These are phyloP conservation scores for Aspergillus fijiensis DNA, from an alignment of 2,329 filamentous ascomycete species.

Conservation along the genomic window DNA sequence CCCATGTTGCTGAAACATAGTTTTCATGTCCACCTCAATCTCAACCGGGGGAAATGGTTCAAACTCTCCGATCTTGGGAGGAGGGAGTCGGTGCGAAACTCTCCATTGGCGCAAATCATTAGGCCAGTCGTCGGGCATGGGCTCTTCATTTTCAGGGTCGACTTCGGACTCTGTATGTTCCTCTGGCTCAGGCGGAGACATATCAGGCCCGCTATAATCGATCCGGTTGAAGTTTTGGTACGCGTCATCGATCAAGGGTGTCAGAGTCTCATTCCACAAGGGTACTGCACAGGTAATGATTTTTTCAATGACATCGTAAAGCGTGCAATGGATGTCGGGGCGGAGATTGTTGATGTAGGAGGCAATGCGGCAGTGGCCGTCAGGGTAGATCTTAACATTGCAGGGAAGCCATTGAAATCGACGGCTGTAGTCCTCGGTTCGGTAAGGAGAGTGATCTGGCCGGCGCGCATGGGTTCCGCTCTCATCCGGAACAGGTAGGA, in stretches of 20 bases:
- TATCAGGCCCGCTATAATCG: background rate
- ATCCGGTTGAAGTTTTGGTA: background rate
- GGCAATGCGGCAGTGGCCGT: constrained; percentile 28
- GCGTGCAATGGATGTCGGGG: constrained; percentile 29
- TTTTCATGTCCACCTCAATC: constrained; percentile 20
- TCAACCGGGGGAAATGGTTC: background rate
- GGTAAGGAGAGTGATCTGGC: background rate
- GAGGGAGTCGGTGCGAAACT: constrained; percentile 7
- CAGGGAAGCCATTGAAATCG: constrained; percentile 52
- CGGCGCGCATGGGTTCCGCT: no score
- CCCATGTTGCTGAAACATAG: constrained; percentile 36
- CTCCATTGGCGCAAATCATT: background rate
- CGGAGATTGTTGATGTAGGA: constrained; percentile 50
- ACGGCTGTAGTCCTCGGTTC: constrained; percentile 21
- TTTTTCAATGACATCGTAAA: constrained; percentile 42
- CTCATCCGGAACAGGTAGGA: background rate
- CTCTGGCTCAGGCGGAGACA: no score
- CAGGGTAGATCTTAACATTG: constrained; percentile 32
- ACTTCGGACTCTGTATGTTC: no score
- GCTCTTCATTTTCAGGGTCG: no score
- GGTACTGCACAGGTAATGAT: constrained; percentile 44
- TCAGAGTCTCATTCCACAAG: constrained; percentile 45
- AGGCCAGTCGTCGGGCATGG: no score
- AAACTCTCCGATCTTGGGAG: constrained; percentile 17
- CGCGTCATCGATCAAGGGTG: background rate